These are phyloP conservation scores for Zymoseptoria pseudotritici DNA, from an alignment of 2,329 filamentous ascomycete genomes.

Conservation along the genomic window DNA sequence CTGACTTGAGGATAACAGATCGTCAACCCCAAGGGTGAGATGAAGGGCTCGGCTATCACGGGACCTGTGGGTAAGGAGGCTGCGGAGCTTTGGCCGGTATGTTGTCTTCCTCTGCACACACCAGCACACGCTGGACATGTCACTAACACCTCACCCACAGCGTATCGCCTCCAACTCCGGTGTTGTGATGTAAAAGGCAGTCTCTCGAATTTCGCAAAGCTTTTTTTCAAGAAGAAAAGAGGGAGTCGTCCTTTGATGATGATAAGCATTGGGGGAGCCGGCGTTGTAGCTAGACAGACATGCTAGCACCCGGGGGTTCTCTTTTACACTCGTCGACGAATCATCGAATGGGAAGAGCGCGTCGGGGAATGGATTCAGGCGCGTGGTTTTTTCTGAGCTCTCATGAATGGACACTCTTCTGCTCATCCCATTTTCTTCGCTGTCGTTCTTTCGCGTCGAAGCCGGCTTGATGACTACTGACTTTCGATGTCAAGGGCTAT, in stretches of 20 bases:
- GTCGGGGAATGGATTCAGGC: background rate
- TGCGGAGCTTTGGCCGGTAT: slow-evolving; percentile 96
- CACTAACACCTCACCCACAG: slow-evolving; percentile 35
- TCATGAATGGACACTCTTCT: no score
- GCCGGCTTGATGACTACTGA: no score
- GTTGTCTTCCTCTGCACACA: slow-evolving; percentile 31
- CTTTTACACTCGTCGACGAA: background rate
- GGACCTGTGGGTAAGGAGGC: slow-evolving; percentile 99
- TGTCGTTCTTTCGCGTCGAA: no score
- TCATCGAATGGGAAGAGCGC: background rate
- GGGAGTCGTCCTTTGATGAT: slow-evolving; percentile 5
- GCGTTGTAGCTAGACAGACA: slow-evolving; percentile 10
- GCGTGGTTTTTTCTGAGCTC: background rate
- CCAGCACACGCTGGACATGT: background rate
- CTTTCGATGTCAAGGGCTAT: no score
- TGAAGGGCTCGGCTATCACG: slow-evolving; percentile 99
- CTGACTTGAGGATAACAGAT: slow-evolving; percentile 51
- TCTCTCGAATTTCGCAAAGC: background rate
- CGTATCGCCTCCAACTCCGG: slow-evolving; percentile 99
- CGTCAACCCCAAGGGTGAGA: slow-evolving; percentile 99
- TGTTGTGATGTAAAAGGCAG: slow-evolving; percentile 85
- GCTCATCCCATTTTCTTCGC: no score
- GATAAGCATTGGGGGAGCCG: slow-evolving; percentile 16
- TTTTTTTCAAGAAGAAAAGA: slow-evolving; percentile 7
- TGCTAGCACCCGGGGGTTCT: background rate